phyloP scores from a whole-genome alignment of 441 rosid genomes.

The Flueggea neowawraea region DNA sequence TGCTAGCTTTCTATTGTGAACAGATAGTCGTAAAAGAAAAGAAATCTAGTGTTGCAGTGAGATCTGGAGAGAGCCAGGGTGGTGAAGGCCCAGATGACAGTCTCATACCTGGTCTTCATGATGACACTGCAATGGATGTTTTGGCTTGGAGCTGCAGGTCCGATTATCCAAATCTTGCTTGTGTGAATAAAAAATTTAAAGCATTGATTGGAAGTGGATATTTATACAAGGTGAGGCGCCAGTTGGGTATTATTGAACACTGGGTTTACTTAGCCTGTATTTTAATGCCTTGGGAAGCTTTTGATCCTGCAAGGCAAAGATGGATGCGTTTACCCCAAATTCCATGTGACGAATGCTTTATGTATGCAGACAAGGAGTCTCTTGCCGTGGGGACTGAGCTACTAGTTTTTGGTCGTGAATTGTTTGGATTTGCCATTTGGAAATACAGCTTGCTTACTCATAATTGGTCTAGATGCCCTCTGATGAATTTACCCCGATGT shows the following conservation, averaged over 20 bases:
- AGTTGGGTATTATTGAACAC: conserved; percentile 47
- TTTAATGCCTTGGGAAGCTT: conserved; percentile 74
- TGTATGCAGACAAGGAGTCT: conserved; percentile 74
- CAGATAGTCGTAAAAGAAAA: too few species aligned
- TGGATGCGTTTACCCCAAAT: conserved; percentile 75
- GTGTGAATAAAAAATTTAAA: conserved; percentile 57
- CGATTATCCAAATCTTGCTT: conserved; percentile 49
- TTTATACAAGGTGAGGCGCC: conserved; percentile 57
- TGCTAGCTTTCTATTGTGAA: too few species aligned
- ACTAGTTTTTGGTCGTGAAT: conserved; percentile 71
- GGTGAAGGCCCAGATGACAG: conserved; percentile 35
- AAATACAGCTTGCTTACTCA: conserved; percentile 51
- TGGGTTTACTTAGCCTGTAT: conserved; percentile 73
- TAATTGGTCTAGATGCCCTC: conserved; percentile 63
- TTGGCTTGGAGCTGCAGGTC: conserved; percentile 60
- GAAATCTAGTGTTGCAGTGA: too few species aligned
- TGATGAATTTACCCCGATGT: conserved; percentile 71
- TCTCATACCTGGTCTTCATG: conserved; percentile 60
- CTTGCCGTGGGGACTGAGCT: conserved; percentile 69
- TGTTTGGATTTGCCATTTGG: conserved; percentile 67
- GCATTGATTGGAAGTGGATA: conserved; percentile 40
- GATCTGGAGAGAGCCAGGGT: too few species aligned
- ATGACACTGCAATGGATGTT: conserved; percentile 64
- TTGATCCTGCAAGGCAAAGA: conserved; percentile 50
- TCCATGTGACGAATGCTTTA: conserved; percentile 81